Conservation (phyloP, 2,329 filamentous ascomycete species). For the Colletotrichum karsti region DNA sequence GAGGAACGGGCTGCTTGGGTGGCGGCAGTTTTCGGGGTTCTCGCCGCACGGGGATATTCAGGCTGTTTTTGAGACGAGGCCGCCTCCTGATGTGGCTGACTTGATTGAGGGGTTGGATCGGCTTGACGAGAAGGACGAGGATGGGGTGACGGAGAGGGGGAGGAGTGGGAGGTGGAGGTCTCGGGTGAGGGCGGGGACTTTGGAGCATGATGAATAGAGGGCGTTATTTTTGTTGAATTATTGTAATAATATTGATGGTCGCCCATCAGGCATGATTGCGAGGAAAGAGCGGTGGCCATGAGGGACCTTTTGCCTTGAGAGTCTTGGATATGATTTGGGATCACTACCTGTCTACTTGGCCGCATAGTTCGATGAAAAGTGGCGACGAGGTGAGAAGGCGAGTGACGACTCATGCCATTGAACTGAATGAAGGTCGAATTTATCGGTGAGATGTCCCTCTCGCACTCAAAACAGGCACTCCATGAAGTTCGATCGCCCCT, state of each 20-base stretch:
- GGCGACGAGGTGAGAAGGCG: no score
- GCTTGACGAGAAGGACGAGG: conserved; percentile 5
- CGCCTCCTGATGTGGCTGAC: conserved; percentile 52
- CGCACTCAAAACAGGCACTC: no score
- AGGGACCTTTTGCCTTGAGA: no score
- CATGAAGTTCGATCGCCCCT: no score
- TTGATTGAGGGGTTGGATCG: conserved; percentile 36
- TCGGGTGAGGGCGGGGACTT: neutral
- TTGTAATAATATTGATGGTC: neutral
- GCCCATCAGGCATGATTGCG: no score
- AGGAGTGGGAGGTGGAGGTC: neutral
- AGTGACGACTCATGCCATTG: no score
- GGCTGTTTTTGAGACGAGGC: conserved; percentile 66
- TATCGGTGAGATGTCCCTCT: no score
- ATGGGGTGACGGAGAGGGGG: neutral
- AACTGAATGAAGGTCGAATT: no score
- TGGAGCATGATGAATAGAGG: conserved; percentile 13
- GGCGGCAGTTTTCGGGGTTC: conserved; percentile 39
- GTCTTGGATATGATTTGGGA: no score
- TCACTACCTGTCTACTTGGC: no score
- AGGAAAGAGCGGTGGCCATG: no score
- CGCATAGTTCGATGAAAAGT: no score
- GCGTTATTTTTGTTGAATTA: neutral
- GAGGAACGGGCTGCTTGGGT: conserved; percentile 5
- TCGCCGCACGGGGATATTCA: conserved; percentile 69